Evolutionary conservation across 805 yeast species (phyloP), one percentile per base, ranked within the genome.

Genomic region (Komagataella populi): DNA sequence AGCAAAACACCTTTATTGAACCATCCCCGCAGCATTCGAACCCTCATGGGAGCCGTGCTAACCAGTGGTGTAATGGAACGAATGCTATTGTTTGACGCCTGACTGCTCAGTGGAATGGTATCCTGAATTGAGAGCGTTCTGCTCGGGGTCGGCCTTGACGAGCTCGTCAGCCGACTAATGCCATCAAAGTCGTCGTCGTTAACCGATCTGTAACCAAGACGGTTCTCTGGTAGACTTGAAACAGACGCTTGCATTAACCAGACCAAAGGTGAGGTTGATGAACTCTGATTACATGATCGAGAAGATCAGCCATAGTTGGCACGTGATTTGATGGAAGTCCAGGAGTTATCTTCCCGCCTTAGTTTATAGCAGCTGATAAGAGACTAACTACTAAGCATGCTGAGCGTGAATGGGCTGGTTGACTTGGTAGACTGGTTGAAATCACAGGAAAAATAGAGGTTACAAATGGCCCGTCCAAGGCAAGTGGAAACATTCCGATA

Each of bases 1-100:
- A 69, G 51, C 16, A 67, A 56, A 8, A 30, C 39, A 5, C 39
- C 39, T 30, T 30, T 30, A 2, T 30, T 30, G 10, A 14, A 8
- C 39, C 39, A 30, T 14, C 39, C 39, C 3, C 39, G 39, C 14
- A 30, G 14, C 39, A 30, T 5, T 10, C 39, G 39, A 5, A 30
- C 39, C 39, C 14, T 30, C 39, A 30, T 30, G 6, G 39, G 39
- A 8, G 39, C 12, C 39, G 39, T 30, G 39, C 14, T 30, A 30
- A 30, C 39, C 39, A 30, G 39, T 8, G 39, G 39, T 30, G 39
- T 30, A 14, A 30, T 4, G 14, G 39, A 30, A 30, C 39, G 39
- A 30, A 30, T 30, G n/a, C 39, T 30, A 8, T 30, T 30, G 39
- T 30, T 30, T 30, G 39, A 30, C 12, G 39, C 14, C 14, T 30